Evolutionary conservation across 495 filamentous ascomycete species (phyloP), one percentile per base, ranked within the genome.

Genomic region (Aspergillus nidulans): DNA sequence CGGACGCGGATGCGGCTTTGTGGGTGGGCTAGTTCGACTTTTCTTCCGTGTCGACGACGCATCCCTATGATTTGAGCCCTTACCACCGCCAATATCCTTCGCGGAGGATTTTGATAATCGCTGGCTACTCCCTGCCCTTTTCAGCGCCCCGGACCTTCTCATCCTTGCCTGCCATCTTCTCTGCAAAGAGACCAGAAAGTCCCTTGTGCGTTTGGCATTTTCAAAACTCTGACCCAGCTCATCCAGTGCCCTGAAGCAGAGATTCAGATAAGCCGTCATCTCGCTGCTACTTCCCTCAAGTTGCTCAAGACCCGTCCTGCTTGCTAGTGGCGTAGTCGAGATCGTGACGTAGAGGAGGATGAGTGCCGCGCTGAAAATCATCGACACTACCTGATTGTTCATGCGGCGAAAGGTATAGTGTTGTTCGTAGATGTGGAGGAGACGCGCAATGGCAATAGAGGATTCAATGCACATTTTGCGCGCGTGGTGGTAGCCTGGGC

Each of bases 341-440:
- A 76, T 71, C 1, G 74, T 76, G 42, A 76, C 69, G 38, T 75
- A 77, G 4, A 77, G 69, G 1, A 77, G 67, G 66, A 77, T 77
- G 12, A 77, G 61, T 0, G 77, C 73, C 9, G 77, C 75, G 41
- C 76, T 77, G 63, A 78, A 80, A 12, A 76, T 77, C 21, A 80
- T 76, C 12, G 72, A 69, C 5, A 80, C 77, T 1, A 73, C 73
- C 55, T 78, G 72, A 53, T 76, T 77, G 61, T 77, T 78, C 67
- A 78, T 77, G 30, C 73, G 64, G 21, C 77, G 72, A 62, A 80
- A 75, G 2, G 73, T 75, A 54, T 77, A 79, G 49, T 73, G 69
- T 39, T 72, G 73, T 43, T 77, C 75, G 54, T 78, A 80, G n/a
- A 75, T 64, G 16, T 71, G 66, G 23, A 80, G 66, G 2, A 80